Evolutionary conservation across 768 basidiomycete species (phyloP).

Genomic region (Mycena kentingensis): DNA sequence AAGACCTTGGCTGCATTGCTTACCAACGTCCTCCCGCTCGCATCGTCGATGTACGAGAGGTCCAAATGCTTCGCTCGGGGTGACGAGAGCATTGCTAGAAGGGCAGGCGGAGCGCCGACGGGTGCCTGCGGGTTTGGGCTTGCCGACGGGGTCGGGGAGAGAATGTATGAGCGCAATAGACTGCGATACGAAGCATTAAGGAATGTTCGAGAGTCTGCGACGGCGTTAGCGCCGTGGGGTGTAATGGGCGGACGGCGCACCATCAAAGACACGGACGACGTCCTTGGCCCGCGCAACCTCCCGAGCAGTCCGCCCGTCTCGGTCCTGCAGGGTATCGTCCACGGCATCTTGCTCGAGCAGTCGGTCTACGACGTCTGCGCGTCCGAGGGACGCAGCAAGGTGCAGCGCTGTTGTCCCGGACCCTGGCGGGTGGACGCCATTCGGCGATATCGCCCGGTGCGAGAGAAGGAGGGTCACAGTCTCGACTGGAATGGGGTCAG

Average conservation of each 20-base stretch:
- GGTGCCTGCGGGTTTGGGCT: conserved; percentile 23
- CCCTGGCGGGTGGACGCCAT: conserved; percentile 70
- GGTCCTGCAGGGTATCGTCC: conserved; percentile 76
- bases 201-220: conserved; percentile 72
- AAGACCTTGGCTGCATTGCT: neutral
- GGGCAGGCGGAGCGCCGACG: conserved; percentile 36
- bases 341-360: conserved; percentile 79
- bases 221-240: conserved; percentile 4
- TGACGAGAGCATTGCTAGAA: conserved; percentile 62
- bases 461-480: conserved; percentile 70
- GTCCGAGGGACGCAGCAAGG: conserved; percentile 67
- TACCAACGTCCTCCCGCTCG: conserved; percentile 50
- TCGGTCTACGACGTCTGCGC: conserved; percentile 70
- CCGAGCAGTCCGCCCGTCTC: conserved; percentile 62
- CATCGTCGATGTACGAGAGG: conserved; percentile 77
- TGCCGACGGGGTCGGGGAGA: conserved; percentile 46
- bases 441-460: conserved; percentile 78
- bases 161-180: conserved; percentile 69
- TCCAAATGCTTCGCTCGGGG: conserved; percentile 73
- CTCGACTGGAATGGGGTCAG: conserved; percentile 45
- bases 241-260: conserved; percentile 37
- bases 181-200: conserved; percentile 76
- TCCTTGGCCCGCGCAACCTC: conserved; percentile 78
- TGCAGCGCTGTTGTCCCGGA: conserved; percentile 76
- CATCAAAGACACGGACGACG: conserved; percentile 63